Base-by-base conservation (phyloP, 1,284 basidiomycete genomes). In the Cystobasidium sp. region DNA sequence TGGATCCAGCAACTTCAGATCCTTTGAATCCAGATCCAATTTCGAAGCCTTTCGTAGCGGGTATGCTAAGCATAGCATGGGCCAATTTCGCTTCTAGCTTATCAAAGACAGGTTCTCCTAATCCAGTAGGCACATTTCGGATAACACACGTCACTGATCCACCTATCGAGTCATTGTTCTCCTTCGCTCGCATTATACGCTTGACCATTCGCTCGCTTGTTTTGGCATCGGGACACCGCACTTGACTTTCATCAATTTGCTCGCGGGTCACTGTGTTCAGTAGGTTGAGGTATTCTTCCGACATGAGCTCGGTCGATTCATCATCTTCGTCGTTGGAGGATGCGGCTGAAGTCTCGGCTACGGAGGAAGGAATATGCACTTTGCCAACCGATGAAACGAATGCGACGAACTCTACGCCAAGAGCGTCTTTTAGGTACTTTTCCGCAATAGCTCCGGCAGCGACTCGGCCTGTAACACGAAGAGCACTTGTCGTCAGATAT, bases 391-490 rank as follows among this genome's bases (percentile, higher is more conserved):
- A 94, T 2, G 92, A 93, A 43, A 98, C 96, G 81, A 99, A 98
- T 0, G 95, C 95, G 49, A 99, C 92, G 78, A 99, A 95, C 83
- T 98, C 94, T 75, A 98, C 88, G 22, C 93, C 93, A 81, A 91
- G 91, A 9, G 89, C 94, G 74, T 89, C 84, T 80, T 89, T 92
- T 68, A 99, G 87, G 84, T 97, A 99, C 83, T 90, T 94, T 84
- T 99, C 97, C 1, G 97, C 97, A 77, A 99, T 96, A 6, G 97
- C 94, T 61, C 97, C 97, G 2, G 97, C 97, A 14, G 97, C 97
- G 44, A 99, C 97, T 75, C 96, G 90, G 24, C 92, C 93, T 93
- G 64, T 24, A 16, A 1, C 5, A 39, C 41, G 12, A n/a, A 9
- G 6, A 16, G 1, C 9, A n/a, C 43, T 31, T 31, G 5, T 31